Evolutionary conservation across 2,329 filamentous ascomycete genomes (phyloP), one percentile per base, ranked within the genome.

Genomic region (Hypoxylon sp.): DNA sequence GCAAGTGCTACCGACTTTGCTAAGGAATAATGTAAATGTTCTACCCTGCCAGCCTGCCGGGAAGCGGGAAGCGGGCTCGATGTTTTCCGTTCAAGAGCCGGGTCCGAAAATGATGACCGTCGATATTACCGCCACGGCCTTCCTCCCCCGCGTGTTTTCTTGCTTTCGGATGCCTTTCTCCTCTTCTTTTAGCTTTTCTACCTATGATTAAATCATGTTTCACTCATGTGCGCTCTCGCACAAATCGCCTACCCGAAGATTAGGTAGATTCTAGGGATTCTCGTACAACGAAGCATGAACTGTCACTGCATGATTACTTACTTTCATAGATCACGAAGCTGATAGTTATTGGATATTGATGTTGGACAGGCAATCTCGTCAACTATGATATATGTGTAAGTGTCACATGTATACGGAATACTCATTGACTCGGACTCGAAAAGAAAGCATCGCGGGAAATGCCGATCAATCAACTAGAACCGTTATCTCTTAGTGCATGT

Each of bases 101-200:
- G 54, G 24, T 15, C 44, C 49, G 51, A 48, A 41, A 7, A 58
- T 51, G 43, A 51, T 28, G 59, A 22, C 43, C 44, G 34, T 49
- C 20, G 26, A 17, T 54, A 19, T 22, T 10, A 20, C 26, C 26
- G 47, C 4, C 28, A 34, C 17, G 22, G 44, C 32, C 13, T 15
- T 34, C 3, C n/a, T n/a, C n/a, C n/a, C n/a, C 4, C 13, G 15
- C 13, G 10, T 34, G 32, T 3, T 2, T 6, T 2, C 10, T 34
- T 15, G 13, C 32, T 34, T 15, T 15, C 32, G 11, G 32, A 15
- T 15, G 1, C 11, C 7, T 32, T 32, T 32, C 24, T 26, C 4
- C 24, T 32, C 11, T 10, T 32, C 11, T 32, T 32, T 32, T 32
- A 4, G 10, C 3, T 34, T 34, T 34, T 15, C 15, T 34, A 4